Conservation (phyloP, 1,284 basidiomycete genomes). For the Sutorius eximius region DNA sequence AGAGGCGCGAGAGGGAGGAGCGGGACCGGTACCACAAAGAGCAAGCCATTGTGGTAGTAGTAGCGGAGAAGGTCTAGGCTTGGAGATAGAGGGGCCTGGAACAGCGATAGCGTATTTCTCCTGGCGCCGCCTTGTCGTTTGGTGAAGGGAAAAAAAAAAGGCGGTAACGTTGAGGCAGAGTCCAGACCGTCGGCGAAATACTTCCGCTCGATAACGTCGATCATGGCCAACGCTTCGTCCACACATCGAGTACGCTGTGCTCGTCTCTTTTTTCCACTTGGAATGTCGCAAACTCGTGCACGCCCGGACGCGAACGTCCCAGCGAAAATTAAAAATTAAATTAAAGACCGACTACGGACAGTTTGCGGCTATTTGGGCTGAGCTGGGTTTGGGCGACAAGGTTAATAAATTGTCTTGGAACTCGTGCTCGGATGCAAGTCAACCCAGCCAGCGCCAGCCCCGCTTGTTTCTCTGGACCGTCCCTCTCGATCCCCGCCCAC, state of each 20-base stretch:
- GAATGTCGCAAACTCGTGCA: background rate
- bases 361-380: slow-evolving; percentile 30
- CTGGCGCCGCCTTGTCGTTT: slow-evolving; percentile 27
- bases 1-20: background rate
- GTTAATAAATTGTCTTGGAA: slow-evolving; percentile 24
- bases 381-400: slow-evolving; percentile 21
- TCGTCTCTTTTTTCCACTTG: background rate
- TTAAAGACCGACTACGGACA: slow-evolving; percentile 4
- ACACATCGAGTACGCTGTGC: slow-evolving; percentile 1
- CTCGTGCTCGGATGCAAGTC: slow-evolving; percentile 22
- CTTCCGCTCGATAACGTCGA: slow-evolving; percentile 28
- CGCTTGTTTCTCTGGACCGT: slow-evolving; percentile 2
- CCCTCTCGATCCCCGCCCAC: background rate
- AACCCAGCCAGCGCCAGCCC: slow-evolving; percentile 9
- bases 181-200: slow-evolving; percentile 28
- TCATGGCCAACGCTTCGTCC: slow-evolving; percentile 16
- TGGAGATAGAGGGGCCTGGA: slow-evolving; percentile 6
- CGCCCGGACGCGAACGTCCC: too few relatives aligned
- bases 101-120: slow-evolving; percentile 18
- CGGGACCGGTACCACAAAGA: slow-evolving; percentile 10
- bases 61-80: slow-evolving; percentile 17
- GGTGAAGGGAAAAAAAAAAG: slow-evolving; percentile 14
- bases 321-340: background rate
- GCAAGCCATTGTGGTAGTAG: too few relatives aligned
- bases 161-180: slow-evolving; percentile 13